Conservation (phyloP, 169 alveolate species). For the Condylostoma magnum region DNA sequence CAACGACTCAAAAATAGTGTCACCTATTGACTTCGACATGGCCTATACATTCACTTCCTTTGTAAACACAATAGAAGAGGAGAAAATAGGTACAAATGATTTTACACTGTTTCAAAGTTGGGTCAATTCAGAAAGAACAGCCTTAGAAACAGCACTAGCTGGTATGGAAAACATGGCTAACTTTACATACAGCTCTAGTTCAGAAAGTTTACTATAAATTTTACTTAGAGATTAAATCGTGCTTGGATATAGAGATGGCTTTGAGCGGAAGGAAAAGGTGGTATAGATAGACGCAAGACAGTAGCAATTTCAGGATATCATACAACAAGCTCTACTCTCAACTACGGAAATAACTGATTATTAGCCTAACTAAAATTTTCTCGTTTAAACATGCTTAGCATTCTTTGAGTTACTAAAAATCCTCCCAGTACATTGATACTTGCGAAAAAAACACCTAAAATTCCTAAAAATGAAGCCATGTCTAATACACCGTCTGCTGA, state of each 20-base stretch:
- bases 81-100: conserved; percentile 42
- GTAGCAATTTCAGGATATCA: too few relatives aligned
- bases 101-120: conserved; percentile 13
- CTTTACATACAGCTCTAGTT: neutral
- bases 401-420: conserved; percentile 89
- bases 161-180: conserved; percentile 36
- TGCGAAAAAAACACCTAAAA: conserved; percentile 47
- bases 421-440: conserved; percentile 86
- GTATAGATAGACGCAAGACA: too few relatives aligned
- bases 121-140: conserved; percentile 17
- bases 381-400: conserved; percentile 92
- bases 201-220: neutral
- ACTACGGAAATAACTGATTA: too few relatives aligned
- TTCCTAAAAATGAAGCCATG: conserved; percentile 29
- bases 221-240: neutral
- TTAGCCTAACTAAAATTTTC: too few relatives aligned
- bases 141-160: conserved; percentile 12
- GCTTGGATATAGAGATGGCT: neutral
- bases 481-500: conserved; percentile 31
- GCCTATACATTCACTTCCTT: conserved; percentile 51
- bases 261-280: neutral
- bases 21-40: conserved; percentile 82
- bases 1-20: conserved; percentile 36
- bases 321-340: too few relatives aligned
- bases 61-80: conserved; percentile 44